A percentile compares a stretch with the other conserved stretches of the same genome.
phyloP scores from a whole-genome alignment of 1,139 yeast species.

The Zygosaccharomyces pseudobailii region DNA sequence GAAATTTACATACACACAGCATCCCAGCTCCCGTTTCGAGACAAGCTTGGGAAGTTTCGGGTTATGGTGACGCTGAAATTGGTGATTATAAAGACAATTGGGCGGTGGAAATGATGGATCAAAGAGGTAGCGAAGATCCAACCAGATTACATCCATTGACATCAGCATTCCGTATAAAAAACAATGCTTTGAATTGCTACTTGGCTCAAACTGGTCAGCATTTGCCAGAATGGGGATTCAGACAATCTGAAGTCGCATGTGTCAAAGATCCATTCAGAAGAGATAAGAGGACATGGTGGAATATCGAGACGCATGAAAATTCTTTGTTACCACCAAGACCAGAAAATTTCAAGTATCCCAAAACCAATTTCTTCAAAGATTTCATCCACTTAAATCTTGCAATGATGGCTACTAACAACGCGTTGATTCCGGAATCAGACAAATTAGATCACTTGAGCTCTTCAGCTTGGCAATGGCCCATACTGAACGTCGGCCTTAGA shows the following conservation, averaged over 20 bases:
- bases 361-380: conserved; percentile 78
- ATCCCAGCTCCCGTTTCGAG: conserved; percentile 76
- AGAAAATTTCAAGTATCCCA: conserved; percentile 71
- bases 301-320: conserved; percentile 81
- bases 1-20: conserved; percentile 87
- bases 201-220: conserved; percentile 74
- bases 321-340: conserved; percentile 67
- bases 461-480: conserved; percentile 98
- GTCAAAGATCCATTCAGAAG: conserved; percentile 67
- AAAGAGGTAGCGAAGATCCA: conserved; percentile 65
- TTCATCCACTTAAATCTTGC: conserved; percentile 91
- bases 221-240: conserved; percentile 97
- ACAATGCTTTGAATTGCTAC: conserved; percentile 70
- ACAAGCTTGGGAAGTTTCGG: conserved; percentile 76
- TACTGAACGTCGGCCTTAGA: conserved; percentile 85
- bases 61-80: conserved; percentile 80
- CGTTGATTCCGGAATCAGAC: conserved; percentile 86
- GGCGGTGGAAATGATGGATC: conserved; percentile 83
- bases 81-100: conserved; percentile 95
- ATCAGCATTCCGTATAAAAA: conserved; percentile 73
- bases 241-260: conserved; percentile 95
- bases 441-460: conserved; percentile 91
- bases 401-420: conserved; percentile 98
- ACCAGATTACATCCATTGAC: conserved; percentile 76
- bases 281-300: conserved; percentile 98